A percentile compares a stretch with the other conserved stretches of the same genome.
phyloP scores from a whole-genome alignment of 164 flowering plant genomes.

The Santalum album region DNA sequence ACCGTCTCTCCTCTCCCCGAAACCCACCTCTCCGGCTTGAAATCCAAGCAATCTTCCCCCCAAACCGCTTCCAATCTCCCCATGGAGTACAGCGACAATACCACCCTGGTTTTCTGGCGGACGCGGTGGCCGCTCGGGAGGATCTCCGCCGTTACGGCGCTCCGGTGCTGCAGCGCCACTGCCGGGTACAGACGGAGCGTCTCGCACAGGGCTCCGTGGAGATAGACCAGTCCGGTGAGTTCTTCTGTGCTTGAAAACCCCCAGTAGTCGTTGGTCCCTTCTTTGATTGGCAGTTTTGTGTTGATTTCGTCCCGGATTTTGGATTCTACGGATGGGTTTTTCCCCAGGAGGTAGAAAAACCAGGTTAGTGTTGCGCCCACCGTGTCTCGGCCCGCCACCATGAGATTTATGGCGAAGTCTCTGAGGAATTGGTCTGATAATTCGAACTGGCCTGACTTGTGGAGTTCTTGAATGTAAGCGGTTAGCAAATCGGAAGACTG shows the following conservation, averaged over 20 bases:
- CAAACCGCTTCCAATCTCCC: slow-evolving; percentile 35
- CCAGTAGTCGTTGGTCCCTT: not conserved
- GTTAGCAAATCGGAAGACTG: slow-evolving; percentile 17
- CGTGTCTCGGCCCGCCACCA: slow-evolving; percentile 32
- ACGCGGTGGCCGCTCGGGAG: slow-evolving; percentile 37
- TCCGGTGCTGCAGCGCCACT: slow-evolving; percentile 28
- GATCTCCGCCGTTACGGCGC: slow-evolving; percentile 10
- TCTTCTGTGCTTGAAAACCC: not conserved
- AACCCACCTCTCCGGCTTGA: slow-evolving; percentile 55
- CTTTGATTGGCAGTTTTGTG: not conserved
- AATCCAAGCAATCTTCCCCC: slow-evolving; percentile 46
- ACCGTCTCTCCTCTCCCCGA: slow-evolving; percentile 11
- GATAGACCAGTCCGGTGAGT: not conserved
- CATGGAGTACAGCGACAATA: slow-evolving; percentile 22
- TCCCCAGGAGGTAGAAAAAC: slow-evolving; percentile 30
- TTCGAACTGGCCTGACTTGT: not conserved
- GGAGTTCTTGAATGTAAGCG: slow-evolving; percentile 4
- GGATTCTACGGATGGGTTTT: slow-evolving; percentile 20
- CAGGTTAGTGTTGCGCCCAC: slow-evolving; percentile 28
- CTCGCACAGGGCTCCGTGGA: slow-evolving; percentile 36
- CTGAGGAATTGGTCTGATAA: slow-evolving; percentile 17
- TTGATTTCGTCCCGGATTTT: slow-evolving; percentile 24
- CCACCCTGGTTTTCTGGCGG: slow-evolving; percentile 13
- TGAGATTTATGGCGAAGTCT: slow-evolving; percentile 19
- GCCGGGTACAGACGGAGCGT: slow-evolving; percentile 42